These are phyloP conservation scores for Arthrobotrys megalospora DNA, from an alignment of 2,329 filamentous ascomycete species.

Conservation along the genomic window DNA sequence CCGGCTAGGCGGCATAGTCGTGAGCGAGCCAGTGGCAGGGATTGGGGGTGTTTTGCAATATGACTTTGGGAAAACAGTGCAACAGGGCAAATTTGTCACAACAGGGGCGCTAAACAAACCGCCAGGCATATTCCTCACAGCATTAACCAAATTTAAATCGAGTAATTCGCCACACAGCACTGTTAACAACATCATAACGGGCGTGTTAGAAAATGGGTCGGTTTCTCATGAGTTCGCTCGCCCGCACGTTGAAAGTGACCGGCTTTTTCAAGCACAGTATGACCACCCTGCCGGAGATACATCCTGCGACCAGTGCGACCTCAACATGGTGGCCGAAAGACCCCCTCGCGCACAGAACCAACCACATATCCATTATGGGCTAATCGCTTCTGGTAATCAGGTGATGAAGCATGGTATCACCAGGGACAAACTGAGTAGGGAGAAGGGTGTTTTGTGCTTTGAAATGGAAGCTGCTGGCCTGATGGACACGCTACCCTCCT, in stretches of 20 bases:
- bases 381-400: too few species aligned
- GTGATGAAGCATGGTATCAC: too few species aligned
- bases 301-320: slow-evolving; percentile 8
- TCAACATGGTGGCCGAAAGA: too few species aligned
- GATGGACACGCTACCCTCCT: too few species aligned
- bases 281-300: slow-evolving; percentile 6
- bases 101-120: slow-evolving; percentile 27
- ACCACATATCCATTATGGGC: too few species aligned
- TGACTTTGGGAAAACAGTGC: slow-evolving; percentile 15
- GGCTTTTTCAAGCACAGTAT: slow-evolving; percentile 15
- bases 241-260: not conserved
- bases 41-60: slow-evolving; percentile 5
- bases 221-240: slow-evolving; percentile 1
- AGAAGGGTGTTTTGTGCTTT: too few species aligned
- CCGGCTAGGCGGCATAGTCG: slow-evolving; percentile 7
- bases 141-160: slow-evolving; percentile 4
- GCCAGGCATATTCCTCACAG: not conserved
- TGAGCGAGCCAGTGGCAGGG: slow-evolving; percentile 1
- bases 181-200: not conserved
- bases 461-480: not conserved
- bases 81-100: slow-evolving; percentile 10
- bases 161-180: not conserved
- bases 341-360: too few species aligned
- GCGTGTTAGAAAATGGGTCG: not conserved
- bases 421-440: too few species aligned